These are phyloP conservation scores for Diaporthe sp. DNA, from an alignment of 2,329 filamentous ascomycete species.

Conservation along the genomic window DNA sequence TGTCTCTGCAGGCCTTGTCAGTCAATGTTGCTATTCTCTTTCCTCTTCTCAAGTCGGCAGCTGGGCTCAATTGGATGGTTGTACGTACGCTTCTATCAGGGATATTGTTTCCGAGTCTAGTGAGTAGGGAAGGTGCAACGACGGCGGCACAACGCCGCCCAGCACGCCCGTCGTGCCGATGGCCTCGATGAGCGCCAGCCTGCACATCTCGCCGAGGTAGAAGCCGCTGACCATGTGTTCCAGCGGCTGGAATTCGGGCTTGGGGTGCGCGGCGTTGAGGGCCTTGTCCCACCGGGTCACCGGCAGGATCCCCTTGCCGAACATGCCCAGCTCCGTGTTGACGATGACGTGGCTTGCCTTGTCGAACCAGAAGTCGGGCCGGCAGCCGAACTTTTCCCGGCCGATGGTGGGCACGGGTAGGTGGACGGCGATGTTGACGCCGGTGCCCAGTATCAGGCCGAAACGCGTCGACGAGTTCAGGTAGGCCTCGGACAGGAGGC, in stretches of 20 bases:
- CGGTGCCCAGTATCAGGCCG: conserved; percentile 76
- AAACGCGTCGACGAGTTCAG: conserved; percentile 70
- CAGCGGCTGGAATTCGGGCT: conserved; percentile 72
- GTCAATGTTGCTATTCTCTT: conserved; percentile 3
- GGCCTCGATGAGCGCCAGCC: conserved; percentile 70
- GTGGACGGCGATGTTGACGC: conserved; percentile 75
- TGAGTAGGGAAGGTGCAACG: conserved; percentile 66
- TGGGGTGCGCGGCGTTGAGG: conserved; percentile 65
- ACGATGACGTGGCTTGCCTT: conserved; percentile 73
- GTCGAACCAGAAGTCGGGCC: conserved; percentile 69
- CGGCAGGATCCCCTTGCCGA: conserved; percentile 70
- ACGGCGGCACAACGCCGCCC: conserved; percentile 68
- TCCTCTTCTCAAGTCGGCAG: not conserved
- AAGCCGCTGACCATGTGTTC: conserved; percentile 75
- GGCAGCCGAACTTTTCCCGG: conserved; percentile 67
- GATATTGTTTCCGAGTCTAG: conserved; percentile 73
- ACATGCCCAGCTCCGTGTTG: conserved; percentile 78
- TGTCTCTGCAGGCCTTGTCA: conserved; percentile 55
- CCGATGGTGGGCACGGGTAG: conserved; percentile 71
- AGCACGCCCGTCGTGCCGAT: conserved; percentile 67
- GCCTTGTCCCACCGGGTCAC: conserved; percentile 72
- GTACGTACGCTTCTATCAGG: conserved; percentile 67
- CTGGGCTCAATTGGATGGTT: conserved; percentile 45
- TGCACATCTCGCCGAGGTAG: conserved; percentile 76
- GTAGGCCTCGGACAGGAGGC: conserved; percentile 75